phyloP scores from a whole-genome alignment of 257 asterid genomes.

The Pogostemon cablin region DNA sequence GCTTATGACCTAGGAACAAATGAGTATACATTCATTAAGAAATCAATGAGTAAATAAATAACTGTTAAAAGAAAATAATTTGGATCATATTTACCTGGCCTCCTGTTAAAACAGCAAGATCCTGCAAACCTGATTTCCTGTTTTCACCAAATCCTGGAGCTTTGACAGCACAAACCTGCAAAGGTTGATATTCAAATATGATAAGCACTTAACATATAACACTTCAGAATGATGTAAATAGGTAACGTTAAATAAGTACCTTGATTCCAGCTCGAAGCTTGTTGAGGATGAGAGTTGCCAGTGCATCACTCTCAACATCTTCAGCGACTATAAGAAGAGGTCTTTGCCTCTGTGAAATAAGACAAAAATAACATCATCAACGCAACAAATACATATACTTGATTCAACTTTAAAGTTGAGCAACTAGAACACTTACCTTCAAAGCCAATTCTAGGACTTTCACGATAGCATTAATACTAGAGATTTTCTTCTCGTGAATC shows the following conservation, averaged over 20 bases:
- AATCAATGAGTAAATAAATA: not conserved
- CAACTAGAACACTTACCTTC: conserved; percentile 49
- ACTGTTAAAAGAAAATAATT: too few species aligned
- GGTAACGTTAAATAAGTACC: conserved; percentile 38
- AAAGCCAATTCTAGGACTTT: conserved; percentile 85
- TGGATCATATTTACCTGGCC: conserved; percentile 58
- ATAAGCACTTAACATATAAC: not conserved
- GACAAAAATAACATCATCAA: conserved; percentile 1
- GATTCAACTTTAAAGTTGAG: not conserved
- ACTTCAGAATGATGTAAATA: not conserved
- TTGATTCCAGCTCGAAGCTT: conserved; percentile 94
- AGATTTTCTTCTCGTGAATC: conserved; percentile 88
- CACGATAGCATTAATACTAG: conserved; percentile 73
- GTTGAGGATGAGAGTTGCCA: conserved; percentile 92
- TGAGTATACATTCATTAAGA: not conserved
- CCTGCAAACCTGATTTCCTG: conserved; percentile 78
- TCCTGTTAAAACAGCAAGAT: conserved; percentile 87
- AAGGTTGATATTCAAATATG: not conserved
- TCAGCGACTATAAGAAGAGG: conserved; percentile 85
- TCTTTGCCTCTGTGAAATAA: conserved; percentile 63
- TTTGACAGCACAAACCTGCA: conserved; percentile 91
- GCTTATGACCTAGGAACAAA: conserved; percentile 58
- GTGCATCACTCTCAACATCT: conserved; percentile 96
- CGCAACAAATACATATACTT: not conserved
- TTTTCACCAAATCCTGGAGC: conserved; percentile 98